These are phyloP conservation scores for Salix arbutifolia DNA, from an alignment of 345 rosid species.

Conservation along the genomic window DNA sequence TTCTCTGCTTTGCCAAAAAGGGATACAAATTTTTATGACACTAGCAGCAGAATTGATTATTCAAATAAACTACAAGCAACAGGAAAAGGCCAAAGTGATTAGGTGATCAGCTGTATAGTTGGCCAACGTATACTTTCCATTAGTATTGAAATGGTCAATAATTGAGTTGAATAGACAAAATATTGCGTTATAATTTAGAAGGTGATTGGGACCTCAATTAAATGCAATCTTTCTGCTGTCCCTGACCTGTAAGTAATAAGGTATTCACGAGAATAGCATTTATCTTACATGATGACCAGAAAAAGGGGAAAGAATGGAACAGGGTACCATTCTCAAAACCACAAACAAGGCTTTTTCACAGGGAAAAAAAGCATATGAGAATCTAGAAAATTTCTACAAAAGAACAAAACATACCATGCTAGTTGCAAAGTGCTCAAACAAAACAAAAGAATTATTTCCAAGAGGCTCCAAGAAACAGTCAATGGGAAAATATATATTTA, in stretches of 20 bases:
- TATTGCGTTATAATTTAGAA: slow-evolving; percentile 2
- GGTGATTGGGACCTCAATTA: not conserved
- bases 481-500: not conserved
- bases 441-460: not conserved
- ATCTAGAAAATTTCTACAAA: not conserved
- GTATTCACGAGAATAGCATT: not conserved
- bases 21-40: slow-evolving; percentile 10
- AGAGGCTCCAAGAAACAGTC: slow-evolving; percentile 3
- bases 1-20: slow-evolving; percentile 54
- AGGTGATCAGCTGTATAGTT: slow-evolving; percentile 9
- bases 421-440: not conserved
- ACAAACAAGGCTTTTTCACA: not conserved
- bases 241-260: not conserved
- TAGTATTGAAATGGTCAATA: not conserved
- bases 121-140: not conserved
- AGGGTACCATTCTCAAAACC: not conserved
- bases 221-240: not conserved
- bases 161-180: not conserved
- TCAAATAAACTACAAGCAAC: not conserved
- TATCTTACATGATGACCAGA: not conserved
- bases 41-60: not conserved
- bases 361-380: not conserved
- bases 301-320: not conserved
- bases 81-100: slow-evolving; percentile 16
- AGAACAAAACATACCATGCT: not conserved